phyloP scores from a whole-genome alignment of 306 rosid species.

The Prunus mume region DNA sequence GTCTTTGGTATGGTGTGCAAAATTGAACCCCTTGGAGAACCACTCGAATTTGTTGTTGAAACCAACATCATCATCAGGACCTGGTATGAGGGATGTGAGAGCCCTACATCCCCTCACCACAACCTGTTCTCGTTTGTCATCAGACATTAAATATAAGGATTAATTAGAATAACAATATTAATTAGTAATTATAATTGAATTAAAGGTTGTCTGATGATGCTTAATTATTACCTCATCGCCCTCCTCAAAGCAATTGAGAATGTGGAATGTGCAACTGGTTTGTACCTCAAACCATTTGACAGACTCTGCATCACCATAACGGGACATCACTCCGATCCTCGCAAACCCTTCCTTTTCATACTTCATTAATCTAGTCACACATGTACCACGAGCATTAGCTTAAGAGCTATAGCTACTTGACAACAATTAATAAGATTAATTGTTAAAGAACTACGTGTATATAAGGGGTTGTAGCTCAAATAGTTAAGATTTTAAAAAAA shows the following conservation, averaged over 20 bases:
- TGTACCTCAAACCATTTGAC: conserved; percentile 64
- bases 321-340: conserved; percentile 79
- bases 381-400: not conserved
- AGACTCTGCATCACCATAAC: conserved; percentile 56
- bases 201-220: too few species aligned
- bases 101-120: conserved; percentile 75
- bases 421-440: too few species aligned
- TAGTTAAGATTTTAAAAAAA: too few species aligned
- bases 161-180: too few species aligned
- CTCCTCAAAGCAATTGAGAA: conserved; percentile 64
- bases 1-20: not conserved
- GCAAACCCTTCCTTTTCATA: conserved; percentile 47
- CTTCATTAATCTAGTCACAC: conserved; percentile 36
- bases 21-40: conserved; percentile 18
- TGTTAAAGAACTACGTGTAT: too few species aligned
- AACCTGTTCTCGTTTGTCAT: conserved; percentile 36
- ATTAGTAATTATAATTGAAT: too few species aligned
- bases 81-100: conserved; percentile 47
- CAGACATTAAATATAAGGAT: too few species aligned
- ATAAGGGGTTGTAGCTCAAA: too few species aligned
- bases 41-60: conserved; percentile 27
- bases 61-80: conserved; percentile 40
- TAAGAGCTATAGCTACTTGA: too few species aligned
- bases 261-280: conserved; percentile 57
- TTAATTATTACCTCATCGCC: conserved; percentile 38